Conservation (phyloP, 306 rosid genomes). For the Morella rubra region DNA sequence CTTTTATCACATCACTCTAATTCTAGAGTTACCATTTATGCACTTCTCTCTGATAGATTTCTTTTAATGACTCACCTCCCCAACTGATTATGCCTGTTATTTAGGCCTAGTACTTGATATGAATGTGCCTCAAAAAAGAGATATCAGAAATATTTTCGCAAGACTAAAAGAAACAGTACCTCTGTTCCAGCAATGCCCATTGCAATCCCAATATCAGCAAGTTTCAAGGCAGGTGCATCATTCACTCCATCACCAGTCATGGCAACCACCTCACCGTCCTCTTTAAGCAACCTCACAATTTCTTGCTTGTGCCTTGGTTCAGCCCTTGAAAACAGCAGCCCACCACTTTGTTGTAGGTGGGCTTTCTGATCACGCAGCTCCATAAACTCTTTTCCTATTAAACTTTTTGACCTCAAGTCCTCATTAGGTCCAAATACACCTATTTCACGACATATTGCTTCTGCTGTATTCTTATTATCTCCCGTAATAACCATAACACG, state of each 20-base stretch:
- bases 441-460: slow-evolving; percentile 89
- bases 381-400: slow-evolving; percentile 81
- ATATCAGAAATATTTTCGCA: not conserved
- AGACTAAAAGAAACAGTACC: slow-evolving; percentile 41
- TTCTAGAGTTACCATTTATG: not conserved
- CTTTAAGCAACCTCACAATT: slow-evolving; percentile 87
- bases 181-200: slow-evolving; percentile 98
- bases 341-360: slow-evolving; percentile 62
- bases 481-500: slow-evolving; percentile 95
- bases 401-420: slow-evolving; percentile 61
- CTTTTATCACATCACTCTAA: not conserved
- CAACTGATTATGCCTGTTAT: slow-evolving; percentile 2
- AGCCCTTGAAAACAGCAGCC: slow-evolving; percentile 96
- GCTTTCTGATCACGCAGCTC: slow-evolving; percentile 49
- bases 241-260: slow-evolving; percentile 96
- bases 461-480: slow-evolving; percentile 92
- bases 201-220: slow-evolving; percentile 96
- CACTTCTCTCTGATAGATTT: not conserved
- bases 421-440: slow-evolving; percentile 73
- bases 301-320: slow-evolving; percentile 96
- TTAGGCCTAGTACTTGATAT: not conserved
- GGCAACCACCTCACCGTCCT: slow-evolving; percentile 83
- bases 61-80: not conserved
- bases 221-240: slow-evolving; percentile 96
- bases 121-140: not conserved